Base-by-base conservation (phyloP, 2,329 filamentous ascomycete genomes). In the Polytolypa hystricis region DNA sequence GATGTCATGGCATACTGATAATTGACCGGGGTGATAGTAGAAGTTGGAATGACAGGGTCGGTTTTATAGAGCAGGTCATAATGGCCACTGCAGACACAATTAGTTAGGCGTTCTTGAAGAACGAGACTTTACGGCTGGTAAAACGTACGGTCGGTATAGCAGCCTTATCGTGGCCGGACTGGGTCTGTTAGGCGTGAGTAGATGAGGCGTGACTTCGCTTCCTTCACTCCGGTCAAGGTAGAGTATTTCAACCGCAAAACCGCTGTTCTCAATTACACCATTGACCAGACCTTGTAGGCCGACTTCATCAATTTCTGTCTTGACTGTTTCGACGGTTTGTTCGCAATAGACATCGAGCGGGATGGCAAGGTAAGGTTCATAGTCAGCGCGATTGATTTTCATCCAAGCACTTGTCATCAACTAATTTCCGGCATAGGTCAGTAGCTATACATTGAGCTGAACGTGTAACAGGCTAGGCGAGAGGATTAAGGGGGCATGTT, bases 51-150 rank as follows among this genome's bases (percentile, higher is more conserved):
- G 19, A 20, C 1, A 5, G 50, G 49, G 45, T 73, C 71, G 18
- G 70, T 65, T 54, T 76, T 79, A 66, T 98, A 98, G 21, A 96
- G 71, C 42, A 98, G 79, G 58, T 96, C 91, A 59, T 96, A 98
- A 61, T 96, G 91, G 42, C 84, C 85, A 28, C 74, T 79, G 45
- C 14, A 34, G 29, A 32, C 12, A 19, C 16, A 42, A 54, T 47
- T 60, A 52, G 35, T 15, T 18, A 27, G 29, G 6, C 31, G 21
- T 16, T 21, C 18, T 14, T 17, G 14, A 33, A 14, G 20, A 29
- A 40, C 25, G 30, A 16, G 26, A 35, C 30, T 16, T 26, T 18
- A 18, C 5, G 41, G 4, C 15, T 5, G 8, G 30, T 16, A 3
- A 43, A 12, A 58, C 74, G 64, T 55, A 79, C 74, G 77, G 77